phyloP scores from a whole-genome alignment of 768 basidiomycete species.

The Pleurotus pulmonarius region DNA sequence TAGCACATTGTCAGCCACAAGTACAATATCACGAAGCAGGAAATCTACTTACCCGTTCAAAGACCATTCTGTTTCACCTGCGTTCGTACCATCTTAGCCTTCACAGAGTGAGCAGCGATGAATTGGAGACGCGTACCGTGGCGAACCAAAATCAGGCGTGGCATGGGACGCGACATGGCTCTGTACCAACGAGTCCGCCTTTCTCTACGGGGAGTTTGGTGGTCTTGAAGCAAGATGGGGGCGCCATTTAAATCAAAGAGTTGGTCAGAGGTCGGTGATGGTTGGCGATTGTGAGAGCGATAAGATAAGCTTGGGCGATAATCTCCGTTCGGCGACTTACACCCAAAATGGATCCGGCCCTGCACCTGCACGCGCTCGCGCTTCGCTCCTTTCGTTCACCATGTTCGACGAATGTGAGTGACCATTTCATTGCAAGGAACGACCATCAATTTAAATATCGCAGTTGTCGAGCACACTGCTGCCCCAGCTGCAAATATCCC shows the following conservation, averaged over 20 bases:
- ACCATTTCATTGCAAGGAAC: constrained; percentile 5
- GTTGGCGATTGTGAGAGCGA: constrained; percentile 3
- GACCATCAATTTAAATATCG: constrained; percentile 8
- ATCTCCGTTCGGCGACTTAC: not conserved
- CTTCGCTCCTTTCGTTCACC: not conserved
- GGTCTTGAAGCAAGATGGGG: not conserved
- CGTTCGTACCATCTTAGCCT: not conserved
- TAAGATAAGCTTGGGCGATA: not conserved
- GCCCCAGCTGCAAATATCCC: constrained; percentile 38
- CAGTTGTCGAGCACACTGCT: constrained; percentile 86
- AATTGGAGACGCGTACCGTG: constrained; percentile 48
- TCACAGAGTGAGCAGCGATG: not conserved
- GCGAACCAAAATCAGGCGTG: constrained; percentile 75
- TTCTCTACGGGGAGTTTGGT: not conserved
- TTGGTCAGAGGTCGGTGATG: constrained; percentile 1
- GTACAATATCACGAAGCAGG: too few species aligned
- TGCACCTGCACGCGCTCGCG: not conserved
- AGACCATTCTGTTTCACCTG: constrained; percentile 95
- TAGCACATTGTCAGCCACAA: constrained; percentile 16
- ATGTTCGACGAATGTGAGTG: constrained; percentile 71
- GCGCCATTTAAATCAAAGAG: constrained; percentile 19
- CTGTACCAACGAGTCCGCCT: not conserved
- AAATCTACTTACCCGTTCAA: constrained; percentile 60
- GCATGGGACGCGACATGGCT: constrained; percentile 46
- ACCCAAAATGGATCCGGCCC: constrained; percentile 2